These are phyloP conservation scores for Flueggea neowawraea DNA, from an alignment of 441 rosid species.

Conservation along the genomic window DNA sequence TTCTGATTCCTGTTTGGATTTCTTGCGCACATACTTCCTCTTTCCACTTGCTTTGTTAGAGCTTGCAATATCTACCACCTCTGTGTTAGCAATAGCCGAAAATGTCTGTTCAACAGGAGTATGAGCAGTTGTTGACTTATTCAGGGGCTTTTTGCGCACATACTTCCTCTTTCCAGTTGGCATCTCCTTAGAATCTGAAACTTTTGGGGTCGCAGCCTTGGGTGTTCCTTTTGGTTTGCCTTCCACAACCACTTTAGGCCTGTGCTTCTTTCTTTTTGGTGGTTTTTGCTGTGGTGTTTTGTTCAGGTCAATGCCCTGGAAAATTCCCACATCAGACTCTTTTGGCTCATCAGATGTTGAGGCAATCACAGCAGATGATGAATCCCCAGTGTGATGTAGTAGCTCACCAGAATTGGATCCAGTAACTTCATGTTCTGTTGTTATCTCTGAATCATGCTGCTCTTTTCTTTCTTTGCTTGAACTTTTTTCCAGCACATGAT, in stretches of 20 bases:
- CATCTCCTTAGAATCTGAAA: conserved; percentile 10
- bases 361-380: no score
- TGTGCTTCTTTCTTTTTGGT: conserved; percentile 71
- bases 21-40: conserved; percentile 54
- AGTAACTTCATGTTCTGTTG: conserved; percentile 21
- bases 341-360: conserved; percentile 28
- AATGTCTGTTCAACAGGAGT: conserved; percentile 11
- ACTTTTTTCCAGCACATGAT: conserved; percentile 13
- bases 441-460: conserved; percentile 19
- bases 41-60: conserved; percentile 32
- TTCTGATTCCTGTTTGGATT: conserved; percentile 37
- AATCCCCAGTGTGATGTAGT: conserved; percentile 40
- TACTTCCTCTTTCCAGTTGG: conserved; percentile 63
- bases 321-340: conserved; percentile 25
- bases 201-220: conserved; percentile 24
- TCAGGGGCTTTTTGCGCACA: conserved; percentile 36
- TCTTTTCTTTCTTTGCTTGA: conserved; percentile 28
- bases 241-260: conserved; percentile 80
- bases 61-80: conserved; percentile 17
- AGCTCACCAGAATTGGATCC: conserved; percentile 21
- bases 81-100: background rate
- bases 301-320: conserved; percentile 59
- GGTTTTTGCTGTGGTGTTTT: conserved; percentile 74
- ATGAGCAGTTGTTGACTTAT: conserved; percentile 33
- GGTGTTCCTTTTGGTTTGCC: conserved; percentile 57